Evolutionary conservation across 495 filamentous ascomycete genomes (phyloP).

Genomic region (Penicillium herquei): DNA sequence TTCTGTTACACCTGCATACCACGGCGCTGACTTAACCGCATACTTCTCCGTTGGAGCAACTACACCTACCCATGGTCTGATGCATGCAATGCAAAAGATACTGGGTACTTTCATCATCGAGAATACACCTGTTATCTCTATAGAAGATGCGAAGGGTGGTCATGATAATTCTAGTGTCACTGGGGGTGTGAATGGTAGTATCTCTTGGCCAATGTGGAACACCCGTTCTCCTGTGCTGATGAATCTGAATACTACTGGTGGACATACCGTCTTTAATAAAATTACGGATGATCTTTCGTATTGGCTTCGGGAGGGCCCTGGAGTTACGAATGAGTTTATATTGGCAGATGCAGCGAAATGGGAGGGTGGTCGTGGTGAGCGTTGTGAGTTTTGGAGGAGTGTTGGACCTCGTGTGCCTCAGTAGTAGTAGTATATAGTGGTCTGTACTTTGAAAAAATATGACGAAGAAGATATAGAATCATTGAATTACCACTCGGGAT

Average conservation of each 20-base stretch:
- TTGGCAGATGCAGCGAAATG: conserved; percentile 49
- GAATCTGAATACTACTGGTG: conserved; percentile 24
- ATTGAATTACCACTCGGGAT: neutral
- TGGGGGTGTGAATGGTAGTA: neutral
- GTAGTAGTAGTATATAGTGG: too few species aligned
- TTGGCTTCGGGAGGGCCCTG: conserved; percentile 32
- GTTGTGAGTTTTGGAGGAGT: conserved; percentile 58
- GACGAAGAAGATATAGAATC: too few species aligned
- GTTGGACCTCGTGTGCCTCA: conserved; percentile 24
- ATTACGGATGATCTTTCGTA: conserved; percentile 16
- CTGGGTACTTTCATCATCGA: conserved; percentile 52
- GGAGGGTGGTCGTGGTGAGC: conserved; percentile 55
- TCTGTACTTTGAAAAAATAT: too few species aligned
- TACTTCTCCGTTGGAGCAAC: conserved; percentile 43
- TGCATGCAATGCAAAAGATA: conserved; percentile 29
- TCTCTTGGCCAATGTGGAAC: conserved; percentile 14
- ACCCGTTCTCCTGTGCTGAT: conserved; percentile 9
- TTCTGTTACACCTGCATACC: conserved; percentile 56
- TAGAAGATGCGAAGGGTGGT: conserved; percentile 10
- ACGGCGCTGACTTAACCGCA: conserved; percentile 51
- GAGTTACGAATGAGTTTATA: conserved; percentile 46
- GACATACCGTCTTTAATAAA: conserved; percentile 2
- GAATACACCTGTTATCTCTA: conserved; percentile 43
- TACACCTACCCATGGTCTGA: conserved; percentile 12
- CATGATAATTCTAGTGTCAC: conserved; percentile 10